Percentiles rank a stretch among this genome's conserved stretches.
These are phyloP conservation scores for Coemansia sp. DNA, from an alignment of 192 early-diverging fungal genomes.

Conservation along the genomic window DNA sequence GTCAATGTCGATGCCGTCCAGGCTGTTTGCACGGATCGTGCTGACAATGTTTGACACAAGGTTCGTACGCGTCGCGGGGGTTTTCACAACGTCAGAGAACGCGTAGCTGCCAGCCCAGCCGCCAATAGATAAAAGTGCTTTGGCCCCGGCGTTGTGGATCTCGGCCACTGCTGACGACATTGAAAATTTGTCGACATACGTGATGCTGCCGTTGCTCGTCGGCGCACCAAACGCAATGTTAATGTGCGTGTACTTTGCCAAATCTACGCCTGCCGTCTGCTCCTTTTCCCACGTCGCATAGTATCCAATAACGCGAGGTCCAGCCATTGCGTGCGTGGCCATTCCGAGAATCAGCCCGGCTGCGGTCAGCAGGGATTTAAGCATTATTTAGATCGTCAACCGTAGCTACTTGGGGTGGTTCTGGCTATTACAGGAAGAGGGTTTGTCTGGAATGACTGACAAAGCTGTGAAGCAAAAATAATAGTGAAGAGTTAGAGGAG, in stretches of 20 bases:
- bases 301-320: slow-evolving; percentile 37
- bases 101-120: slow-evolving; percentile 64
- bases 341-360: slow-evolving; percentile 6
- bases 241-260: slow-evolving; percentile 64
- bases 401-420: too few species aligned
- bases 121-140: slow-evolving; percentile 66
- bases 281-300: slow-evolving; percentile 42
- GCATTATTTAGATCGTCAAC: background rate
- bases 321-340: background rate
- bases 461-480: background rate
- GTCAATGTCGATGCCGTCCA: slow-evolving; percentile 71
- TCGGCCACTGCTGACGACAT: slow-evolving; percentile 46
- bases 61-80: slow-evolving; percentile 18
- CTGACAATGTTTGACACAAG: slow-evolving; percentile 53
- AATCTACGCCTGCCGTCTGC: slow-evolving; percentile 27
- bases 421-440: too few species aligned
- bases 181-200: slow-evolving; percentile 31
- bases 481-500: background rate
- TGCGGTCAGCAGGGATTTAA: slow-evolving; percentile 1
- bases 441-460: too few species aligned
- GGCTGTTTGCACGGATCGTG: slow-evolving; percentile 50
- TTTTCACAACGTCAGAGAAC: slow-evolving; percentile 54
- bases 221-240: slow-evolving; percentile 66
- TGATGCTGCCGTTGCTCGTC: slow-evolving; percentile 32
- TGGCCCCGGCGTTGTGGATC: slow-evolving; percentile 59